These are phyloP conservation scores for Planoprotostelium fungivorum DNA, from an alignment of 78 protist species.

Conservation along the genomic window DNA sequence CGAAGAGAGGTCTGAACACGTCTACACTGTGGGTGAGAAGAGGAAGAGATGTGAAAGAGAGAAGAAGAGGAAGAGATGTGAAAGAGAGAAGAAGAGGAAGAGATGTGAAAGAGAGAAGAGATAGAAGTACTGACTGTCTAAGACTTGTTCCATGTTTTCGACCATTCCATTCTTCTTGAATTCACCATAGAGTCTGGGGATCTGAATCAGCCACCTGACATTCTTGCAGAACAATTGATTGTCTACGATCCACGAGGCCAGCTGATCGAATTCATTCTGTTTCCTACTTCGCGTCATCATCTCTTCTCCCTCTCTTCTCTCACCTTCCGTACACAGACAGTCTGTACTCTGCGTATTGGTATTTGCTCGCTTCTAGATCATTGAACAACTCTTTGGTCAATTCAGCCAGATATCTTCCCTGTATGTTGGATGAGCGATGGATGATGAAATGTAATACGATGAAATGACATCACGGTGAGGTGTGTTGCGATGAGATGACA, in stretches of 20 bases:
- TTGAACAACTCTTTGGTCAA: slow-evolving; percentile 82
- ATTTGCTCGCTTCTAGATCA: slow-evolving; percentile 76
- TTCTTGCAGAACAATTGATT: slow-evolving; percentile 74
- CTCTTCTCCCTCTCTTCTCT: background rate
- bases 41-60: too few species aligned
- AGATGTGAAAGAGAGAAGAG: too few species aligned
- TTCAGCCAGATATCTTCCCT: slow-evolving; percentile 92
- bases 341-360: slow-evolving; percentile 91
- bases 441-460: background rate
- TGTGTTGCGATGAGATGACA: too few species aligned
- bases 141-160: slow-evolving; percentile 61
- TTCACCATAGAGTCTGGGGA: slow-evolving; percentile 90
- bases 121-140: slow-evolving; percentile 28
- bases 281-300: slow-evolving; percentile 15
- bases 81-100: too few species aligned
- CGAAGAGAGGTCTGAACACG: slow-evolving; percentile 95
- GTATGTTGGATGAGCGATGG: too few species aligned
- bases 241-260: slow-evolving; percentile 85
- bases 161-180: slow-evolving; percentile 36
- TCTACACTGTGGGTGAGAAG: background rate
- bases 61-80: too few species aligned
- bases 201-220: slow-evolving; percentile 92
- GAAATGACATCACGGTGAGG: slow-evolving; percentile 21
- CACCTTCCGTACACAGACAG: slow-evolving; percentile 91
- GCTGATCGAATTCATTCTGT: slow-evolving; percentile 82